These are phyloP conservation scores for Populus tomentosa DNA, from an alignment of 441 rosid species.

Conservation along the genomic window DNA sequence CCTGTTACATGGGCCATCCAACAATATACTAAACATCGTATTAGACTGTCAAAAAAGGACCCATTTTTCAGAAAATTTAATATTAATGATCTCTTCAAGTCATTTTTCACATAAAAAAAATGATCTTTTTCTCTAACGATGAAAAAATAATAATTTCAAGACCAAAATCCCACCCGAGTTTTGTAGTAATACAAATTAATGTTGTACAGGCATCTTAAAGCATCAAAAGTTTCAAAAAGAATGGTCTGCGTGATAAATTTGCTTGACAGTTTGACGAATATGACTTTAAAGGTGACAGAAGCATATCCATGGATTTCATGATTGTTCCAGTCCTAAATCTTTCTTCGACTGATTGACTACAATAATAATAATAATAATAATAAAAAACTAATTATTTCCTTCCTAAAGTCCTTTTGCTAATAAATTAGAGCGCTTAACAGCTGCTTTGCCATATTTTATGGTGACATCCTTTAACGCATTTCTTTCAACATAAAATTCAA, in stretches of 20 bases:
- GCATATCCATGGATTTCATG: constrained; percentile 11
- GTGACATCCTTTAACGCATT: constrained; percentile 24
- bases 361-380: neutral
- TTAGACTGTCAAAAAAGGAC: neutral
- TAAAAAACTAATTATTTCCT: neutral
- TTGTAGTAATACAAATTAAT: neutral
- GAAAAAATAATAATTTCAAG: too few species aligned
- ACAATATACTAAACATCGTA: neutral
- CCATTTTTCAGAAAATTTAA: too few species aligned
- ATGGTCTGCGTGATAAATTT: neutral
- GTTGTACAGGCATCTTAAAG: neutral
- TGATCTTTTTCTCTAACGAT: too few species aligned
- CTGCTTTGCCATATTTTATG: constrained; percentile 18
- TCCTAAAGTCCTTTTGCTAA: neutral
- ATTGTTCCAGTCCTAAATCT: constrained; percentile 5
- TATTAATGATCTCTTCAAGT: too few species aligned
- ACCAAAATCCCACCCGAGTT: neutral
- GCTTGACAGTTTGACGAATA: constrained; percentile 15
- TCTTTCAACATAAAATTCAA: constrained; percentile 16
- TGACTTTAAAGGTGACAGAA: neutral
- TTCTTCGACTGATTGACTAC: constrained; percentile 15
- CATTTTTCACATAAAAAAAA: too few species aligned
- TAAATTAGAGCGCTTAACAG: neutral
- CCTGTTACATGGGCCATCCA: neutral
- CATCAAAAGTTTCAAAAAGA: constrained; percentile 2